A percentile compares a stretch with the other conserved stretches of the same genome.
Evolutionary conservation across 2,329 filamentous ascomycete species (phyloP).

Genomic region (Arthrinium phaeospermum): DNA sequence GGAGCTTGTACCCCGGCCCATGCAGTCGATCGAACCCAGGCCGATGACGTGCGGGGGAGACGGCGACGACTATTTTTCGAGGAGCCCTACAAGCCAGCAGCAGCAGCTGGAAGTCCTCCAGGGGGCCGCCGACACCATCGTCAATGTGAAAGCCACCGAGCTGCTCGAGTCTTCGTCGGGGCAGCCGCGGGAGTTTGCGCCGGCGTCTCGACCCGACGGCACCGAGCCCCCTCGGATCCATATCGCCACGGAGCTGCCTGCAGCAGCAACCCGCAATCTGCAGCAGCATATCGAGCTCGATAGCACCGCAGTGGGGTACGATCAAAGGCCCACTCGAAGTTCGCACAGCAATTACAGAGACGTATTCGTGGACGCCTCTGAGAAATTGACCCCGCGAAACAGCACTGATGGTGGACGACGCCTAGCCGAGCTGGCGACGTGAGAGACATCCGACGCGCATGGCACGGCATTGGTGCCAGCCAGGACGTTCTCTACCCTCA

Average conservation of each 20-base stretch:
- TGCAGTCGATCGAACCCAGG: not conserved
- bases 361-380: not conserved
- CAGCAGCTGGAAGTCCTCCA: not conserved
- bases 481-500: not conserved
- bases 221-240: not conserved
- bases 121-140: slow-evolving; percentile 9
- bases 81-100: not conserved
- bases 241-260: not conserved
- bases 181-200: not conserved
- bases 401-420: not conserved
- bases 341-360: not conserved
- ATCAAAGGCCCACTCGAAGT: not conserved
- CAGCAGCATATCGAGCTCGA: not conserved
- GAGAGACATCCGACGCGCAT: not conserved
- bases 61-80: not conserved
- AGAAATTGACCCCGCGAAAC: not conserved
- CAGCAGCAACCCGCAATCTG: not conserved
- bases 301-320: not conserved
- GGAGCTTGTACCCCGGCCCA: not conserved
- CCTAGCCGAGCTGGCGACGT: not conserved
- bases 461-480: not conserved
- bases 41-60: not conserved
- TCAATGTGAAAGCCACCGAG: slow-evolving; percentile 1
- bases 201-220: not conserved
- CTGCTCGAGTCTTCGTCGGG: not conserved